Evolutionary conservation across 176 grass and related monocot species (phyloP), one percentile per base, ranked within the genome.

Genomic region (Luzula sylvatica): DNA sequence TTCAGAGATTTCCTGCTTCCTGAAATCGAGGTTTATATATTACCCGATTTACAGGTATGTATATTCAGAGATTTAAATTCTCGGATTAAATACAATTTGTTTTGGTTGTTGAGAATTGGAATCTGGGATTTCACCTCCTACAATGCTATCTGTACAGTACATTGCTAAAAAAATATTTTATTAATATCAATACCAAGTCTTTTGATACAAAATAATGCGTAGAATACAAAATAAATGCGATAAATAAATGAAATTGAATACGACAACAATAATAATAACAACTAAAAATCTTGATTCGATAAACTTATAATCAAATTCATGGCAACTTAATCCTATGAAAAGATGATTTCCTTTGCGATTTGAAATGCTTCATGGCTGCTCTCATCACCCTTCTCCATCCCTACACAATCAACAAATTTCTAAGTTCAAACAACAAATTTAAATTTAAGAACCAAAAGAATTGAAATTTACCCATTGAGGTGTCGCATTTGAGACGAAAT

Each of bases 351-450:
- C 60, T 25, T 35, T 64, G 60, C 60, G 47, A 30, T 32, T 49
- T 64, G 42, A 64, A 50, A 11, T 24, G 60, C 26, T 64, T 64
- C 60, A 35, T 35, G 17, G 43, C 60, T 29, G 60, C 60, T 11
- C 47, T 64, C 3, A 64, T 12, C 4, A 64, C 24, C 43, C 60
- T 64, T 50, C 43, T 64, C 60, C 60, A 64, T 49, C 60, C 60
- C 60, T 64, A 35, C 30, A 35, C 5, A 35, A 35, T 9, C 5
- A 35, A 35, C 30, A 35, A 35, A 35, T 35, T 9, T 7, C 30
- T n/a, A 35, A 35, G 9, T 9, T 35, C 30, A 35, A 35, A 35
- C 5, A 4, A 35, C 30, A 35, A 35, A 35, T 7, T 47, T 1
- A 30, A 29, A 40, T 2, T 8, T n/a, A 42, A 16, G 41, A 42